A percentile compares a stretch with the other conserved stretches of the same genome.
Evolutionary conservation across 2,329 filamentous ascomycete species (phyloP).

Genomic region (Exophiala xenobiotica): DNA sequence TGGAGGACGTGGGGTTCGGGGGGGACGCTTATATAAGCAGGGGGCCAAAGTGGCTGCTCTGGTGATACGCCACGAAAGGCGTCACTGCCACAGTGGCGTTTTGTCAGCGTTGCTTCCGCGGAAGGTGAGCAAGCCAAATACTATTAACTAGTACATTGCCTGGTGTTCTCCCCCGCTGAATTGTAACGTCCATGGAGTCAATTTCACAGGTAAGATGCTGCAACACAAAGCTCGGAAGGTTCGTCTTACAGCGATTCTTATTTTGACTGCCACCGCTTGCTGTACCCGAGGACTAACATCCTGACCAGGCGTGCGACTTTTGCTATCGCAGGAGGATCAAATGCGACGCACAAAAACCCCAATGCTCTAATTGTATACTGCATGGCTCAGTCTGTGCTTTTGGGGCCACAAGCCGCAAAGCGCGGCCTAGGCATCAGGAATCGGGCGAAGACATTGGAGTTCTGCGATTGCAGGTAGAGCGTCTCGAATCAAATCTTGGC

Average conservation of each 20-base stretch:
- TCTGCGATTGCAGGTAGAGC: constrained; percentile 5
- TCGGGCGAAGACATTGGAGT: not conserved
- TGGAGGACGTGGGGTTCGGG: too few relatives aligned
- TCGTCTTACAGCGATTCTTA: not conserved
- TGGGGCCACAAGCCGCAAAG: constrained; percentile 8
- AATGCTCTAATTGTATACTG: constrained; percentile 37
- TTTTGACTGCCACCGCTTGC: not conserved
- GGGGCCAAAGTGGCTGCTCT: too few relatives aligned
- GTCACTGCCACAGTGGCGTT: too few relatives aligned
- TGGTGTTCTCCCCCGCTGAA: not conserved
- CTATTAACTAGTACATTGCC: not conserved
- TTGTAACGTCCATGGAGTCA: not conserved
- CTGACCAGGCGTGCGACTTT: constrained; percentile 34
- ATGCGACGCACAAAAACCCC: constrained; percentile 38
- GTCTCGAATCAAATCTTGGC: constrained; percentile 6
- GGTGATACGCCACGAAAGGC: too few relatives aligned
- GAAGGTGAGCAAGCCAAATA: constrained; percentile 2
- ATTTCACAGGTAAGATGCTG: not conserved
- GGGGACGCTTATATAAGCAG: too few relatives aligned
- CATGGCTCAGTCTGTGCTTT: constrained; percentile 15
- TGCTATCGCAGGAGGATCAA: constrained; percentile 39
- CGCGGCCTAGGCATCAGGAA: not conserved
- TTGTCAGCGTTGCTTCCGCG: constrained; percentile 7
- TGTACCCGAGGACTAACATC: constrained; percentile 1
- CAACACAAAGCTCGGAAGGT: constrained; percentile 1